Percentiles rank a stretch among this genome's conserved stretches.
phyloP scores from a whole-genome alignment of 140 eudicot genomes.

The Erigeron philadelphicus region DNA sequence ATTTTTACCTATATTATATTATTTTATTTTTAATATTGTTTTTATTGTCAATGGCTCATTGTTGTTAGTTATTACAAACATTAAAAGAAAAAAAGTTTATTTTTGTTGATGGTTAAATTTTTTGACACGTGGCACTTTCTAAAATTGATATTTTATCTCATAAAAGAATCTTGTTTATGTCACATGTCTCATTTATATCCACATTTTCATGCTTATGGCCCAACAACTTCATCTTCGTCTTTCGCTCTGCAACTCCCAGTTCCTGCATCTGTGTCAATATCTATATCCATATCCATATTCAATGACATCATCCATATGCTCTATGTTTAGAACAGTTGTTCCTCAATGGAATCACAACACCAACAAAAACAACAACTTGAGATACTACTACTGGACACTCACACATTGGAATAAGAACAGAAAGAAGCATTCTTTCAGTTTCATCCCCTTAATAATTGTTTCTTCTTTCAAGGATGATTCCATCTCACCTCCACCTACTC shows the following conservation, averaged over 20 bases:
- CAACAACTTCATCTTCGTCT: conserved; percentile 23
- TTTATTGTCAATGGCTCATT: background rate
- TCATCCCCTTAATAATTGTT: conserved; percentile 27
- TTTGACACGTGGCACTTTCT: background rate
- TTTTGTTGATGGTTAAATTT: too few relatives aligned
- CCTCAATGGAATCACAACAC: conserved; percentile 34
- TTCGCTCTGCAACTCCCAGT: conserved; percentile 12
- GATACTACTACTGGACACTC: conserved; percentile 25
- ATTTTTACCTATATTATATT: background rate
- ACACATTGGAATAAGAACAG: conserved; percentile 30
- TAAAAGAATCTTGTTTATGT: too few relatives aligned
- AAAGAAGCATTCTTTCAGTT: conserved; percentile 21
- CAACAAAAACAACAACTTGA: conserved; percentile 31
- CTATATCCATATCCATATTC: conserved; percentile 14
- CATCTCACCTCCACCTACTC: conserved; percentile 27
- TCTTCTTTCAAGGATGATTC: conserved; percentile 50
- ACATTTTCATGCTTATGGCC: conserved; percentile 10
- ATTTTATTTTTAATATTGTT: background rate
- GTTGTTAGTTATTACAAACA: too few relatives aligned
- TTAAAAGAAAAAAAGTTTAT: too few relatives aligned
- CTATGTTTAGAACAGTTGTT: conserved; percentile 28
- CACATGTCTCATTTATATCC: conserved; percentile 29
- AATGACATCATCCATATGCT: conserved; percentile 36
- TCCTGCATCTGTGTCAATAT: background rate
- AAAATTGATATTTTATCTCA: background rate